Evolutionary conservation across 2,329 filamentous ascomycete species (phyloP).

Genomic region (Aspergillus fructus): DNA sequence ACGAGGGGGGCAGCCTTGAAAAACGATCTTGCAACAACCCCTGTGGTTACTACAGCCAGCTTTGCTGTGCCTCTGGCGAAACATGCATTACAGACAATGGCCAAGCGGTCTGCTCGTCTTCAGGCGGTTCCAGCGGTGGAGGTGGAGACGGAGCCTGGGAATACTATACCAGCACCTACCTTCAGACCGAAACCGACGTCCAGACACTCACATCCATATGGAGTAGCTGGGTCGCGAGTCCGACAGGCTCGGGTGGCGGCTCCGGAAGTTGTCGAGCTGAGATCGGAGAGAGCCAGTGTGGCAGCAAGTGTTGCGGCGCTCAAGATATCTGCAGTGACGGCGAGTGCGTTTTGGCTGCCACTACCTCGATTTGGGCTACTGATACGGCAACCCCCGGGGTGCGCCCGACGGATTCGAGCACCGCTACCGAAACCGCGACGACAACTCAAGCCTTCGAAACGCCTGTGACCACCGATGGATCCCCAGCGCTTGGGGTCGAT

Average conservation of each 20-base stretch:
- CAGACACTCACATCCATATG: slow-evolving; percentile 55
- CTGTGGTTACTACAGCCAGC: slow-evolving; percentile 53
- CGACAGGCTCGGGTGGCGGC: slow-evolving; percentile 22
- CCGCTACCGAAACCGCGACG: slow-evolving; percentile 45
- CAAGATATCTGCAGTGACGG: slow-evolving; percentile 45
- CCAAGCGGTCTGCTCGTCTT: slow-evolving; percentile 47
- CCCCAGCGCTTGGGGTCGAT: slow-evolving; percentile 34
- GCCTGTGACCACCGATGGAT: slow-evolving; percentile 45
- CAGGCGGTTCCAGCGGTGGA: slow-evolving; percentile 12
- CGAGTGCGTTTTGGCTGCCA: slow-evolving; percentile 42
- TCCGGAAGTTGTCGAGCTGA: slow-evolving; percentile 46
- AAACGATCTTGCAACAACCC: slow-evolving; percentile 46
- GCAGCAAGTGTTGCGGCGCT: slow-evolving; percentile 45
- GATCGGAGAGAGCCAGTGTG: slow-evolving; percentile 45
- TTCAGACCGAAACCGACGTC: slow-evolving; percentile 52
- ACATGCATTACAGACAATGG: slow-evolving; percentile 52
- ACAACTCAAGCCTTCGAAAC: slow-evolving; percentile 48
- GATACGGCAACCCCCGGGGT: slow-evolving; percentile 41
- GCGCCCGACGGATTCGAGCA: slow-evolving; percentile 47
- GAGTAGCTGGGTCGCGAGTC: slow-evolving; percentile 43
- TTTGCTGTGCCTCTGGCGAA: slow-evolving; percentile 50
- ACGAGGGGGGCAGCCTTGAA: slow-evolving; percentile 16
- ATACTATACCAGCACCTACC: slow-evolving; percentile 58
- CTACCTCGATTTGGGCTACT: slow-evolving; percentile 40
- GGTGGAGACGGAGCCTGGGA: slow-evolving; percentile 50